A percentile compares a stretch with the other conserved stretches of the same genome.
Evolutionary conservation across 768 basidiomycete species (phyloP).

Genomic region (Russula olivacea): DNA sequence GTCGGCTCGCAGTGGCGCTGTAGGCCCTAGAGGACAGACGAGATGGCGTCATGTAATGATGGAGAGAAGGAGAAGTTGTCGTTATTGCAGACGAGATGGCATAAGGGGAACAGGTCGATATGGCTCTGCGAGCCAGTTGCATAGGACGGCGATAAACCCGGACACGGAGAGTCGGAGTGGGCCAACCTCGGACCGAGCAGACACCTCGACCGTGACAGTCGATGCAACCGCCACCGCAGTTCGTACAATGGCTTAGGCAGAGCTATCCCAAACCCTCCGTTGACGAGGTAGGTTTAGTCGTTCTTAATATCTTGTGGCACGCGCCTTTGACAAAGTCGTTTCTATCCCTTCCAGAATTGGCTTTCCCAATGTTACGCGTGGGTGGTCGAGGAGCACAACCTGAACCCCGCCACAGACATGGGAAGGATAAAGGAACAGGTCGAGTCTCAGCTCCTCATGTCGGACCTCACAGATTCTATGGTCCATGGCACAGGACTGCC

Average conservation of each 20-base stretch:
- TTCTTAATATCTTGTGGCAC: neutral
- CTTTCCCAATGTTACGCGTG: slow-evolving; percentile 65
- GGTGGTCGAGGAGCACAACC: slow-evolving; percentile 44
- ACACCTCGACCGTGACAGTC: neutral
- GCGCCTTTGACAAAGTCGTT: neutral
- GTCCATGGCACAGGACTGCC: slow-evolving; percentile 64
- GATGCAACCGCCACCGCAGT: slow-evolving; percentile 32
- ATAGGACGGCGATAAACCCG: too few relatives aligned
- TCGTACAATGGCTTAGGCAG: slow-evolving; percentile 49
- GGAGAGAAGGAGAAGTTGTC: neutral
- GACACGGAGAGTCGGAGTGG: neutral
- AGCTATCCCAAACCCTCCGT: slow-evolving; percentile 57
- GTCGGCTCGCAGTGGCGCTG: neutral
- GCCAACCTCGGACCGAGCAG: too few relatives aligned
- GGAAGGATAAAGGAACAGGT: slow-evolving; percentile 49
- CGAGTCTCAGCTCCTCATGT: slow-evolving; percentile 62
- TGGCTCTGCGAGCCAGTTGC: neutral
- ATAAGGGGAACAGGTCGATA: slow-evolving; percentile 4
- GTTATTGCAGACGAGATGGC: slow-evolving; percentile 1
- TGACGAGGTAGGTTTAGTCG: slow-evolving; percentile 46
- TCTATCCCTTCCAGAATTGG: slow-evolving; percentile 52
- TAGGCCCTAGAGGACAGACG: neutral
- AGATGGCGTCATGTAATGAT: slow-evolving; percentile 4
- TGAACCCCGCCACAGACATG: slow-evolving; percentile 45
- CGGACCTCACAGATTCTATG: slow-evolving; percentile 69